Base-by-base conservation (phyloP, 331 rosid genomes). In the Pyrus hybrid region DNA sequence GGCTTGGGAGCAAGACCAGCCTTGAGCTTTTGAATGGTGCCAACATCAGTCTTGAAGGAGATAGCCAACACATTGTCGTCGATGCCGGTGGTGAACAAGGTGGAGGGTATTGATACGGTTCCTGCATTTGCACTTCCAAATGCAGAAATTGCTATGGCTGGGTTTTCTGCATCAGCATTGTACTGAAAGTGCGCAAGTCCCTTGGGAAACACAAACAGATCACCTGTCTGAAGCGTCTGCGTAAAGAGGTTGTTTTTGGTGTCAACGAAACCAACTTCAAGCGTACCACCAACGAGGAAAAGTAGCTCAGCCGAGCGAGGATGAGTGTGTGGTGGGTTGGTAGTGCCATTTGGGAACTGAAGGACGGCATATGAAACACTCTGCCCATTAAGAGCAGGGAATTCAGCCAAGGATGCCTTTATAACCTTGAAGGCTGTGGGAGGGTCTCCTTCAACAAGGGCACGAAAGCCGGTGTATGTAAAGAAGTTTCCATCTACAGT, bases 281-380 rank as follows among this genome's bases (percentile, higher is more conserved):
- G 82, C 41, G 60, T 54, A 2, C 80, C 87, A 3, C 3, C 3
- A 57, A 49, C 21, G 4, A 84, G 58, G 49, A 80, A 81, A 51
- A 84, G 83, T 7, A 80, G 85, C 73, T 80, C 87, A 8, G 85
- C 69, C 0, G 85, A 64, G 32, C 85, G 76, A 28, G 76, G 85
- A 37, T 80, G 87, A 49, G 66, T 60, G 73, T 84, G 85, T 0
- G 70, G 87, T 11, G 87, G 80, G 63, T 74, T 77, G 21, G 71
- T 1, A 11, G 47, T 13, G 3, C 68, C 79, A 0, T 80, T 16
- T 0, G 88, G 87, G 85, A 30, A 88, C 23, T 64, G 67, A n/a
- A 91, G 89, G 26, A 78, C 76, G 2, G 91, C 88, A 22, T 77
- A 75, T 1, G 91, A n/a, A 75, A 88, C 93, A 77, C 93, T 87